These are phyloP conservation scores for Hypoxylon intermedium DNA, from an alignment of 495 filamentous ascomycete species.

Conservation along the genomic window DNA sequence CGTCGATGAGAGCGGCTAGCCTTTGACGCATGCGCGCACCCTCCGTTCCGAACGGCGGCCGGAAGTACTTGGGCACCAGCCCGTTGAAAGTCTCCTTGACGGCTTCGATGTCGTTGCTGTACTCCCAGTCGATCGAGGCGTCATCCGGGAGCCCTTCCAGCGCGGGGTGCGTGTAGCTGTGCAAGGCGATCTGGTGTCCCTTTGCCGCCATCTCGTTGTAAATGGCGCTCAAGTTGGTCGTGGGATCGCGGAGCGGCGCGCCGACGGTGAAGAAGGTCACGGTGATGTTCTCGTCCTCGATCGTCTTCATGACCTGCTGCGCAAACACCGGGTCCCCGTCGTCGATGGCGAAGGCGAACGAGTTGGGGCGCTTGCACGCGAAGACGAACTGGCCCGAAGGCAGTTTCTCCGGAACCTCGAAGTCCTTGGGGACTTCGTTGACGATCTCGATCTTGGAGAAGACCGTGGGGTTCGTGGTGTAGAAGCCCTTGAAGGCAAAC, in stretches of 20 bases:
- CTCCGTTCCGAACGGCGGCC: conserved; percentile 77
- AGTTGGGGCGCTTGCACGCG: conserved; percentile 72
- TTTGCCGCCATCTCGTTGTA: conserved; percentile 68
- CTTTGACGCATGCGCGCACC: conserved; percentile 74
- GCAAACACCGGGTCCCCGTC: conserved; percentile 72
- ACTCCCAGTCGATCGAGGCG: conserved; percentile 73
- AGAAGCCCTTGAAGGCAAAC: conserved; percentile 74
- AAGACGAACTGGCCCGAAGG: conserved; percentile 68
- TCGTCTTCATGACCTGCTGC: conserved; percentile 67
- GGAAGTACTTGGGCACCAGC: conserved; percentile 64
- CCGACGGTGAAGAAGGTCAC: conserved; percentile 85
- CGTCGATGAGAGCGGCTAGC: conserved; percentile 58
- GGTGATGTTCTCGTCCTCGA: conserved; percentile 67
- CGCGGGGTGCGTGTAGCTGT: conserved; percentile 76
- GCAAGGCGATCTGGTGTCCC: conserved; percentile 78
- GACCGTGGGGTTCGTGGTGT: conserved; percentile 57
- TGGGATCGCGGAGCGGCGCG: conserved; percentile 63
- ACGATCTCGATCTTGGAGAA: conserved; percentile 72
- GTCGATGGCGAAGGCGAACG: conserved; percentile 83
- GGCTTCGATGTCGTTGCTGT: conserved; percentile 66
- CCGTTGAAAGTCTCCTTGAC: conserved; percentile 60
- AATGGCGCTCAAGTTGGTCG: conserved; percentile 66
- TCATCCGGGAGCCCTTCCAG: conserved; percentile 69
- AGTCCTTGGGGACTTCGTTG: conserved; percentile 55
- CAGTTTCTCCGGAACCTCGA: conserved; percentile 65